Base-by-base conservation (phyloP, 805 yeast species). In the Kodamaea sagamina region DNA sequence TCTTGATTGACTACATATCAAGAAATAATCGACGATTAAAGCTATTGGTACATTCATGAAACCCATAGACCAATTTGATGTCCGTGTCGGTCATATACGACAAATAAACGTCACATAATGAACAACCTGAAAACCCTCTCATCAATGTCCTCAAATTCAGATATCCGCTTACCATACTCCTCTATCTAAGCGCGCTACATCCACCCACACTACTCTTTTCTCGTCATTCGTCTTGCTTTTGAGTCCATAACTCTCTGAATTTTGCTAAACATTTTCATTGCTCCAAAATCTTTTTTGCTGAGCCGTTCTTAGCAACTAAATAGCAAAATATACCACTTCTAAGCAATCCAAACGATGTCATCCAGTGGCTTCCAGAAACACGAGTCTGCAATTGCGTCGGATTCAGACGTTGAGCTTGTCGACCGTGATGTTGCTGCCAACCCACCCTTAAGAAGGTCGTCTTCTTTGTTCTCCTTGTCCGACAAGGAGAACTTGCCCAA, bases 401-500 rank as follows among this genome's bases (percentile, higher is more conserved):
- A 67, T 57, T 40, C 62, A 15, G 72, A 67, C 26, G 51, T 59
- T 39, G 70, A 65, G 44, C 58, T 52, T 18, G 64, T 47, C 22
- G 31, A 39, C 8, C 37, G 57, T 19, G 47, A 39, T n/a, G 44
- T 25, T 9, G 35, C 58, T 4, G 61, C 59, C 15, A 50, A 50
- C 36, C 61, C 62, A 3, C 71, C 71, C 10, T 54, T 74, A 18
- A 67, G 80, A 54, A 67, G 82, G 52, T 75, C 79, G 46, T 71
- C 83, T 12, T 79, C 84, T 52, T 45, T 78, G 63, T 58, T 74
- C 49, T 68, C 74, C 28, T 64, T 81, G 57, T 67, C 81, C 48
- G 64, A 64, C 45, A 68, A 68, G 48, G 51, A 48, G 10, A 84
- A 80, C 4, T 68, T 85, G 51, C 90, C 89, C 8, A 83, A 86